Evolutionary conservation across 108 stramenopile species (phyloP).

Genomic region (Cylindrotheca closterium): DNA sequence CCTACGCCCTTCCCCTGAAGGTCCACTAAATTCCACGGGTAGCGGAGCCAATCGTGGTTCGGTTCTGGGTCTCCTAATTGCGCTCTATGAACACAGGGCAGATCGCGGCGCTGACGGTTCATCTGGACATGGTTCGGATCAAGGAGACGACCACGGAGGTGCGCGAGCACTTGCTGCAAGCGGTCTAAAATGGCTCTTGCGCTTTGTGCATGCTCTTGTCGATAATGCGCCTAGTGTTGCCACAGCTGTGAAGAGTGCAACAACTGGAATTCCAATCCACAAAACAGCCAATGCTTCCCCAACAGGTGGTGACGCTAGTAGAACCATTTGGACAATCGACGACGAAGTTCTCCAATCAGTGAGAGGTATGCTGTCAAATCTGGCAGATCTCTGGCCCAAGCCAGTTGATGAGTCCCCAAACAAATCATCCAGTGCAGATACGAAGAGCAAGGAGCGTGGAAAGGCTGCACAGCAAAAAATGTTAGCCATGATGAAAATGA

Average conservation of each 20-base stretch:
- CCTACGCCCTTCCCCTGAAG: conserved; percentile 58
- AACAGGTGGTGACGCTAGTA: conserved; percentile 6
- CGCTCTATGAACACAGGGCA: conserved; percentile 84
- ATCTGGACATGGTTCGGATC: conserved; percentile 33
- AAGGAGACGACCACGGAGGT: conserved; percentile 71
- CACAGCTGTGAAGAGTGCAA: conserved; percentile 68
- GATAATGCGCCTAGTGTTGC: conserved; percentile 73
- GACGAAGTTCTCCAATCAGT: conserved; percentile 46
- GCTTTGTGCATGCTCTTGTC: conserved; percentile 80
- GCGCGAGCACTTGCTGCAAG: conserved; percentile 69
- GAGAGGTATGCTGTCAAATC: conserved; percentile 60
- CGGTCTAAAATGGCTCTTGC: conserved; percentile 84
- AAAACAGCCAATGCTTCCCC: conserved; percentile 14
- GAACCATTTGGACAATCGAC: conserved; percentile 48
- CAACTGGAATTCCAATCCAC: conserved; percentile 49
- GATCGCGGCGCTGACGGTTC: conserved; percentile 50
- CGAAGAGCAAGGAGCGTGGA: conserved; percentile 69
- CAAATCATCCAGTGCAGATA: conserved; percentile 33
- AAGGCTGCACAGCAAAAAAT: conserved; percentile 81
- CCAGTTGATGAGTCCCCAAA: conserved; percentile 30
- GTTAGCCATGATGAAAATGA: conserved; percentile 77
- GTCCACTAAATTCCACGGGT: conserved; percentile 75
- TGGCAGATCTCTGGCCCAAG: conserved; percentile 83
- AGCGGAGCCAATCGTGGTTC: conserved; percentile 78
- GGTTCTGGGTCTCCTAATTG: conserved; percentile 81